Base-by-base conservation (phyloP, 106 monocot genomes). In the Dendrobium huoshanense region DNA sequence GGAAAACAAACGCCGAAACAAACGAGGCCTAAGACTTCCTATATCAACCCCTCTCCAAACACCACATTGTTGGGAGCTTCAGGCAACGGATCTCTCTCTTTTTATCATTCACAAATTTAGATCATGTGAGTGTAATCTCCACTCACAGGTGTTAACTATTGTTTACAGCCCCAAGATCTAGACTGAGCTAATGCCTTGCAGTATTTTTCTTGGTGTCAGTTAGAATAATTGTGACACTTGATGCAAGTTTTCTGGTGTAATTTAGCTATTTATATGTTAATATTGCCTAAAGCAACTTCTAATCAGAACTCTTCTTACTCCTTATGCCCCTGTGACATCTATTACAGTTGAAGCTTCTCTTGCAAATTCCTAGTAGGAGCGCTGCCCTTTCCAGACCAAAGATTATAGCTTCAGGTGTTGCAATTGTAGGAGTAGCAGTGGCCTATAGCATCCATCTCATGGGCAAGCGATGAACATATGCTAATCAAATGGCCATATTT, bases 361-460 rank as follows among this genome's bases (percentile, higher is more conserved):
- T 97, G 41, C 92, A 90, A 85, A 54, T 91, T 73, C 94, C 96
- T 73, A 3, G 75, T 5, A 82, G 64, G 68, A 77, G 64, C n/a
- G 45, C 78, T 5, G 77, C 86, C 16, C 8, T 84, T 20, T 85
- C 81, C 17, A 82, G 79, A 47, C 73, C 80, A 67, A 94, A 88
- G 83, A 82, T 92, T 64, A 80, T 92, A 25, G 79, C 86, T 73
- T 88, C 90, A 7, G 90, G 90, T 68, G 77, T 87, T 77, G 92
- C 84, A 24, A 79, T 87, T 5, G 80, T 84, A 15, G 94, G 90
- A 16, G 70, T 84, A 9, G 85, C 81, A 27, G 76, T 89, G 44
- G 82, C 89, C 79, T 87, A 91, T 58, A 88, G 92, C 11, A 78
- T 96, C 41, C 94, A 94, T 85, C 43, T 97, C 76, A 41, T 90